A percentile compares a stretch with the other conserved stretches of the same genome.
These are phyloP conservation scores for Aureobasidium sp. DNA, from an alignment of 2,329 filamentous ascomycete genomes.

Conservation along the genomic window DNA sequence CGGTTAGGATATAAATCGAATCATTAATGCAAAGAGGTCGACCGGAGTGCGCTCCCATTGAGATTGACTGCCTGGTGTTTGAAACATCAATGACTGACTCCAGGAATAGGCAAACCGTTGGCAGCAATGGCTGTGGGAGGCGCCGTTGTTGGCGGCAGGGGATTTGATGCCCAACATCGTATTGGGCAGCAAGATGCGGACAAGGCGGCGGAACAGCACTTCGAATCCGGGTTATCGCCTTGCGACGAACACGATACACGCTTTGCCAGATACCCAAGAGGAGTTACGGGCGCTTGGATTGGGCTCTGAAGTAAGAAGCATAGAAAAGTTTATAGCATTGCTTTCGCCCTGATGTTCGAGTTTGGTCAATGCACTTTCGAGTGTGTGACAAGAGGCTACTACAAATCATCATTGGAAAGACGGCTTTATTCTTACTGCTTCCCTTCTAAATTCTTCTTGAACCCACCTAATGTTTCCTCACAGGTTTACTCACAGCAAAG, in stretches of 20 bases:
- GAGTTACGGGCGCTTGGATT: background rate
- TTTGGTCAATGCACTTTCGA: background rate
- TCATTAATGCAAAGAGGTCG: background rate
- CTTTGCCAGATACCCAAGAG: background rate
- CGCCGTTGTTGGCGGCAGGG: background rate
- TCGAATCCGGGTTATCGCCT: background rate
- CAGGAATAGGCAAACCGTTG: background rate
- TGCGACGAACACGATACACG: background rate
- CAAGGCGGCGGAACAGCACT: background rate
- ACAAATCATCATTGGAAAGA: background rate
- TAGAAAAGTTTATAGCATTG: background rate
- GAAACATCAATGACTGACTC: background rate
- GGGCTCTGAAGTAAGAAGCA: background rate
- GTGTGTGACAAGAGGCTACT: slow-evolving; percentile 2
- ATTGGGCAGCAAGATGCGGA: background rate
- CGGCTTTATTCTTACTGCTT: background rate
- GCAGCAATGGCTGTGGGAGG: background rate
- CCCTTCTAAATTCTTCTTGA: background rate
- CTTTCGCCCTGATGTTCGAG: background rate
- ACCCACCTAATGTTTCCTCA: background rate
- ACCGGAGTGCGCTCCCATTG: background rate
- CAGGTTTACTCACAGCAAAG: background rate
- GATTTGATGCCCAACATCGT: background rate
- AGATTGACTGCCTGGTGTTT: background rate
- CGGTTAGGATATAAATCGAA: background rate